These are phyloP conservation scores for Citrus mangshanensis DNA, from an alignment of 345 rosid species.

Conservation along the genomic window DNA sequence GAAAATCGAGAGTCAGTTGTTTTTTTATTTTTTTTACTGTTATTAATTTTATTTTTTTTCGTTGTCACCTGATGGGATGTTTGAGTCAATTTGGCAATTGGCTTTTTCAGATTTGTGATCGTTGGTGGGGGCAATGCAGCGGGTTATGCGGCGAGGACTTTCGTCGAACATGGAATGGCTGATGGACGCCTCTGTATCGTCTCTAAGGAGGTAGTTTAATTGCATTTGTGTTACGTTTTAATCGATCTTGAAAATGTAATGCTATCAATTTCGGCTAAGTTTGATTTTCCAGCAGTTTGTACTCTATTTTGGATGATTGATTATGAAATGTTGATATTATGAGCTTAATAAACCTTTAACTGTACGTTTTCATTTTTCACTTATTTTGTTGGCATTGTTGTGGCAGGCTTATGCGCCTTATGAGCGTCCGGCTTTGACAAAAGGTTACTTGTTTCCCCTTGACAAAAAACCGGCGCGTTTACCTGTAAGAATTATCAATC, in stretches of 20 bases:
- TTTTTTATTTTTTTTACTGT: background rate
- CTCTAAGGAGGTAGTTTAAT: constrained; percentile 64
- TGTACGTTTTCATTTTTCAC: background rate
- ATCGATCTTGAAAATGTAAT: background rate
- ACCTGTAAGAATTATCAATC: constrained; percentile 54
- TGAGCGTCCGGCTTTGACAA: constrained; percentile 96
- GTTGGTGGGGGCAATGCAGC: constrained; percentile 99
- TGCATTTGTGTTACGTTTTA: background rate
- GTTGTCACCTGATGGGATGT: background rate
- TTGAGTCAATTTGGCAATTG: background rate
- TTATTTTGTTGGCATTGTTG: constrained; percentile 2
- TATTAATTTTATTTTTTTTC: background rate
- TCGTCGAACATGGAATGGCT: constrained; percentile 95
- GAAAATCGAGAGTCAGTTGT: constrained; percentile 78
- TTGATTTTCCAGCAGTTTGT: background rate
- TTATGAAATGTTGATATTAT: background rate
- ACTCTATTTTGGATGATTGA: background rate
- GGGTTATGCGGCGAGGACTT: constrained; percentile 90
- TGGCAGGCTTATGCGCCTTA: constrained; percentile 84
- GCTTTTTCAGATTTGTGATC: constrained; percentile 55
- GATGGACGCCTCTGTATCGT: constrained; percentile 91
- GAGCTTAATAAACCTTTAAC: background rate
- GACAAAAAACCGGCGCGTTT: constrained; percentile 92
- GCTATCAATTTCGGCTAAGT: background rate
- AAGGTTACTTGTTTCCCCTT: constrained; percentile 84